Base-by-base conservation (phyloP, 2,329 filamentous ascomycete genomes). In the Canariomyces notabilis region DNA sequence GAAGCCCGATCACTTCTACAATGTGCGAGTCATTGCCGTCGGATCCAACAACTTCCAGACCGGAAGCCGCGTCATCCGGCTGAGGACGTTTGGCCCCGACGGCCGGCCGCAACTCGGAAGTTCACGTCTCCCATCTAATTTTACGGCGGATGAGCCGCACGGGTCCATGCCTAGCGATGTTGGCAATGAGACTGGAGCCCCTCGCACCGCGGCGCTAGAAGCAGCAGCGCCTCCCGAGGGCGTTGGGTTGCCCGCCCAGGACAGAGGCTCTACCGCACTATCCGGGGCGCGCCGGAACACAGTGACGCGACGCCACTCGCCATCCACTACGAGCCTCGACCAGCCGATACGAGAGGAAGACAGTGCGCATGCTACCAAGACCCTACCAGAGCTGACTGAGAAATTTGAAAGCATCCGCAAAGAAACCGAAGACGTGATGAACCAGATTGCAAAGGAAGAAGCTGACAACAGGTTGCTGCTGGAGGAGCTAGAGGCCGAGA, bases 41-140 rank as follows among this genome's bases (percentile, higher is more conserved):
- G 95, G 91, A 39, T 80, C 85, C 22, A 89, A 90, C 57, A 94
- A 93, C 65, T 97, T 97, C 59, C 89, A 95, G 61, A 89, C 90
- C 1, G 86, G 88, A 31, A 96, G 93, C 64, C 77, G 82, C 5
- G 81, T 94, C 31, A 83, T 97, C 53, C 85, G 93, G 44, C 74
- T 98, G 44, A 80, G 86, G 57, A 97, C 93, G 37, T 83, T 78
- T 64, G 77, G 72, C 61, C 74, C 71, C 56, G 82, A 84, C 65
- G 80, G 80, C 44, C 76, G 76, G 22, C 81, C 80, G n/a, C 70
- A 76, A 32, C 68, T 82, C 14, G 77, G 75, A 36, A 75, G 76
- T 55, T 72, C 74, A 2, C 73, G 77, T 21, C 59, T 82, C 14
- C 76, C 79, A 2, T 73, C 77, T 18, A 79, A 73, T 53, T 77